These are phyloP conservation scores for Ganoderma resinaceum DNA, from an alignment of 1,284 basidiomycete genomes.

Conservation along the genomic window DNA sequence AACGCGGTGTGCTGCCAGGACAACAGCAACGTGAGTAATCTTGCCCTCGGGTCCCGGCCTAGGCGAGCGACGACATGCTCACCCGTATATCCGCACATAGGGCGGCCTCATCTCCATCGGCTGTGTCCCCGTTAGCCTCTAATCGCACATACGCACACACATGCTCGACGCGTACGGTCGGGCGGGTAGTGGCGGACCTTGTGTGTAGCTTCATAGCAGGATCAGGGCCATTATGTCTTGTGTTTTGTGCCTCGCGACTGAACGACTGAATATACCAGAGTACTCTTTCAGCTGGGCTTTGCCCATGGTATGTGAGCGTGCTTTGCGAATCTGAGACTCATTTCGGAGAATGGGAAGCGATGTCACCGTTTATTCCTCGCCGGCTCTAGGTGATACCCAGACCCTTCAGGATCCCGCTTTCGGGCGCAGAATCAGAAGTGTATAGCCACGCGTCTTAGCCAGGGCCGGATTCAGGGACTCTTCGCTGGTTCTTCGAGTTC, in stretches of 20 bases:
- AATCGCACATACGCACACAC: background rate
- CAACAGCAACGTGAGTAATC: conserved; percentile 31
- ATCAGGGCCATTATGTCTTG: background rate
- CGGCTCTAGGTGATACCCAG: background rate
- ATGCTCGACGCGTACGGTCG: background rate
- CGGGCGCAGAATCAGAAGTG: background rate
- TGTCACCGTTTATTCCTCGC: background rate
- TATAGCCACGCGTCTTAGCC: background rate
- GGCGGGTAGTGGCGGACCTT: background rate
- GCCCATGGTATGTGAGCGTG: background rate
- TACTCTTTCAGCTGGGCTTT: background rate
- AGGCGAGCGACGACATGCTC: background rate
- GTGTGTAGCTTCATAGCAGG: background rate
- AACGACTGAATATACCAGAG: background rate
- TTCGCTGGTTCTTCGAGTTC: background rate
- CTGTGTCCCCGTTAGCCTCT: conserved; percentile 33
- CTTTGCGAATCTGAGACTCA: background rate
- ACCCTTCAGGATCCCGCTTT: background rate
- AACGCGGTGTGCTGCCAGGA: conserved; percentile 35
- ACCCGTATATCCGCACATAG: conserved; percentile 13
- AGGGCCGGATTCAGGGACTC: background rate
- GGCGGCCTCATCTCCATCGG: conserved; percentile 36
- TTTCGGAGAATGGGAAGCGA: background rate
- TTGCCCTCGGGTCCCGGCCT: background rate
- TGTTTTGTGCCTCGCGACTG: background rate